Percentiles rank a stretch among this genome's conserved stretches.
phyloP scores from a whole-genome alignment of 495 filamentous ascomycete genomes.

The Penicillium fimorum region DNA sequence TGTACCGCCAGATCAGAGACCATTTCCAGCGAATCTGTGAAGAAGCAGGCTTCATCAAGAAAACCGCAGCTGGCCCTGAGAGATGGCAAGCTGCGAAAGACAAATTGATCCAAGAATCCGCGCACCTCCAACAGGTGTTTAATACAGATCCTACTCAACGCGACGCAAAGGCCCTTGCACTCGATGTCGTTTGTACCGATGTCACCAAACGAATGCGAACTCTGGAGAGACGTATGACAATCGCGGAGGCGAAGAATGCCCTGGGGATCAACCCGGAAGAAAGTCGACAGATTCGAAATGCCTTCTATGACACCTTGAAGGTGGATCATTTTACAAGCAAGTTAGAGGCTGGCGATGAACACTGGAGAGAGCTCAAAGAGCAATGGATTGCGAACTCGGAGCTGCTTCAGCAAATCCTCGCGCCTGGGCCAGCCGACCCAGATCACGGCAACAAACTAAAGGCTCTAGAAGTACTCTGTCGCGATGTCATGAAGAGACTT shows the following conservation, averaged over 20 bases:
- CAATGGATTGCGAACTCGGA: constrained; percentile 63
- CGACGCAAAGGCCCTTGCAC: constrained; percentile 59
- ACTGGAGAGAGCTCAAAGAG: constrained; percentile 68
- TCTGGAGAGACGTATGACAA: constrained; percentile 58
- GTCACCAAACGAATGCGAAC: constrained; percentile 78
- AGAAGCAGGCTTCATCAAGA: constrained; percentile 64
- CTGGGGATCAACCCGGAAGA: constrained; percentile 72
- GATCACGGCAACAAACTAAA: constrained; percentile 56
- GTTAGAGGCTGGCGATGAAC: constrained; percentile 65
- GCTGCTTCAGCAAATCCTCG: constrained; percentile 57
- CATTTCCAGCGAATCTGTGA: constrained; percentile 70
- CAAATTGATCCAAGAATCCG: constrained; percentile 61
- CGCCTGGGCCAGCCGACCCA: constrained; percentile 53
- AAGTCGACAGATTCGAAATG: constrained; percentile 61
- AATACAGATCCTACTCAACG: constrained; percentile 46
- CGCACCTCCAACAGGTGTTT: constrained; percentile 66
- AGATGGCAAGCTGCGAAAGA: constrained; percentile 72
- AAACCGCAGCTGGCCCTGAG: constrained; percentile 69
- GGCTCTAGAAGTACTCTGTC: constrained; percentile 66
- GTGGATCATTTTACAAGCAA: constrained; percentile 72
- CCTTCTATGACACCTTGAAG: constrained; percentile 66
- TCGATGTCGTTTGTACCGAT: constrained; percentile 78
- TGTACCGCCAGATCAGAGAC: constrained; percentile 62
- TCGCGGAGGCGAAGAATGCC: constrained; percentile 70
- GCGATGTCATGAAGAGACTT: constrained; percentile 73